These are phyloP conservation scores for Phyllostachys edulis DNA, from an alignment of 176 grass and related monocot species.

Conservation along the genomic window DNA sequence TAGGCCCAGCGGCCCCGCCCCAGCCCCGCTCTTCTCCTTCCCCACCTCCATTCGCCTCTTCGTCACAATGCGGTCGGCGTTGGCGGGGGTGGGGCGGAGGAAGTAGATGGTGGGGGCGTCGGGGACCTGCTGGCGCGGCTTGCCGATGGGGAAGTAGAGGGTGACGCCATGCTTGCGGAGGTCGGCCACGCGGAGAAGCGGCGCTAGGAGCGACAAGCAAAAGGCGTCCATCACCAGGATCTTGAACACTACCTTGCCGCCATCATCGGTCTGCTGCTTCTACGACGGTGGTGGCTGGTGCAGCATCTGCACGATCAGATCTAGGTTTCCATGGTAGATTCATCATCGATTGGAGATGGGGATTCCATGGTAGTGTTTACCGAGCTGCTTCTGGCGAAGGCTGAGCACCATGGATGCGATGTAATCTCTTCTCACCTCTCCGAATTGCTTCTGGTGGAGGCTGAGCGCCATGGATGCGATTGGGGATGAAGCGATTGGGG, in stretches of 20 bases:
- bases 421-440: no score
- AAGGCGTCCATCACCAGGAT: constrained; percentile 47
- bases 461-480: neutral
- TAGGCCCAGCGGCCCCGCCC: no score
- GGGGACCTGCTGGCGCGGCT: no score
- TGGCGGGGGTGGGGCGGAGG: constrained; percentile 32
- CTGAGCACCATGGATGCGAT: no score
- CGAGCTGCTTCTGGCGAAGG: no score
- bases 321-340: neutral
- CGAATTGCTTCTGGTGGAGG: constrained; percentile 25
- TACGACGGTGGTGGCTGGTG: neutral
- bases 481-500: no score
- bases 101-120: no score
- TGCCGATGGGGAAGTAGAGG: no score
- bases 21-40: no score
- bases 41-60: no score
- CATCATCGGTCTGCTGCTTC: no score
- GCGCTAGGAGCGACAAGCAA: constrained; percentile 28
- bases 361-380: neutral
- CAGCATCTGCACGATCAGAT: neutral
- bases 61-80: constrained; percentile 68
- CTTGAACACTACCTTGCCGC: constrained; percentile 20
- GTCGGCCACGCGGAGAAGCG: constrained; percentile 40
- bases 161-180: constrained; percentile 44
- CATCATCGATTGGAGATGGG: neutral